These are phyloP conservation scores for Neoboletus subvelutipes DNA, from an alignment of 768 basidiomycete genomes.

Conservation along the genomic window DNA sequence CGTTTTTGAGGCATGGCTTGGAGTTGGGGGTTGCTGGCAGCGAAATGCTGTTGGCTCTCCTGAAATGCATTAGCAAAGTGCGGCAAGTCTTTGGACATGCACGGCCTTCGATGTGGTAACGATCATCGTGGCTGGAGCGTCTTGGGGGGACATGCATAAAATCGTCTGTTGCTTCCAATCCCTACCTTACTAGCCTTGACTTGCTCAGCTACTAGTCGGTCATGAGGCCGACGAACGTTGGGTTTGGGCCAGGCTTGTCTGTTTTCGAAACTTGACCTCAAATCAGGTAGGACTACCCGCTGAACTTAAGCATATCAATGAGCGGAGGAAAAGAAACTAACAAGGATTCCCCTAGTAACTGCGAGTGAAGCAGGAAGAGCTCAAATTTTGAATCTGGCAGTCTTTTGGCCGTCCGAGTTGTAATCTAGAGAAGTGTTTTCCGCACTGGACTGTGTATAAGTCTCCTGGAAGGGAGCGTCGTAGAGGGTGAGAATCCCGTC, in stretches of 20 bases:
- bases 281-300: slow-evolving; percentile 82
- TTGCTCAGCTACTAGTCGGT: too few relatives aligned
- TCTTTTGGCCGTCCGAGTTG: slow-evolving; percentile 61
- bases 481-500: slow-evolving; percentile 76
- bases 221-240: too few relatives aligned
- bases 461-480: slow-evolving; percentile 78
- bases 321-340: slow-evolving; percentile 91
- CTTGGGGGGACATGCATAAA: slow-evolving; percentile 32
- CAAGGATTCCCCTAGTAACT: slow-evolving; percentile 88
- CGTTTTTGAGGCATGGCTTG: slow-evolving; percentile 32
- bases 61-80: slow-evolving; percentile 13
- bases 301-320: slow-evolving; percentile 90
- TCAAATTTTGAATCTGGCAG: slow-evolving; percentile 82
- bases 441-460: slow-evolving; percentile 71
- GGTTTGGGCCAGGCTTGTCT: too few relatives aligned
- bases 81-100: slow-evolving; percentile 14
- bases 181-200: slow-evolving; percentile 5
- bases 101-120: too few relatives aligned
- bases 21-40: slow-evolving; percentile 13
- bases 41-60: slow-evolving; percentile 2
- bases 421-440: slow-evolving; percentile 79
- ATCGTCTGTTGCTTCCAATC: too few relatives aligned
- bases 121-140: too few relatives aligned
- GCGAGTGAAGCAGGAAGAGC: slow-evolving; percentile 84
- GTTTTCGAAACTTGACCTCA: slow-evolving; percentile 55